Conservation (phyloP, 164 flowering plant species). For the Kalanchoe fedtschenkoi region DNA sequence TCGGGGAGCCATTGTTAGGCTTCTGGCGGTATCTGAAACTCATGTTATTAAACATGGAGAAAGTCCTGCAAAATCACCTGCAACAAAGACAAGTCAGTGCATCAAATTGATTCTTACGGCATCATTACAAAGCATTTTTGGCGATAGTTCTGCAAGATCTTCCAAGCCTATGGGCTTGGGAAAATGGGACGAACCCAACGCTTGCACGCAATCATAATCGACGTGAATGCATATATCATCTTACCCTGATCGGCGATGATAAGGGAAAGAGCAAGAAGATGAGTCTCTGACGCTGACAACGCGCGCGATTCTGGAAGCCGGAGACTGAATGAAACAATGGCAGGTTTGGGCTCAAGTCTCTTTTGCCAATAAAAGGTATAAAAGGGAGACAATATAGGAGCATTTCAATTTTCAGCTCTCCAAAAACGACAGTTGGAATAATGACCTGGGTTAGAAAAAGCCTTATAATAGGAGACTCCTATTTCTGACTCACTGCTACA, state of each 20-base stretch:
- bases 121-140: background rate
- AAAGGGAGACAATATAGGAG: conserved; percentile 1
- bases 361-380: background rate
- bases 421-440: background rate
- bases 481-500: background rate
- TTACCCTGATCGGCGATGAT: background rate
- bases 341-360: background rate
- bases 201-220: too few relatives aligned
- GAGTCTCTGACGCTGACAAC: background rate
- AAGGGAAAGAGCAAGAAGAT: background rate
- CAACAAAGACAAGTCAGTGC: background rate
- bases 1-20: conserved; percentile 11
- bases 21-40: conserved; percentile 5
- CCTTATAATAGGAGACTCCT: background rate
- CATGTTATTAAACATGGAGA: conserved; percentile 3
- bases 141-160: background rate
- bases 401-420: background rate
- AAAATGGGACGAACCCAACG: too few relatives aligned
- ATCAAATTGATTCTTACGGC: too few relatives aligned
- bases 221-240: background rate
- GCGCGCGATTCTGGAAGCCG: background rate
- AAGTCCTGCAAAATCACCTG: background rate
- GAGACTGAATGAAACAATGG: background rate
- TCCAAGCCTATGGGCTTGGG: too few relatives aligned
- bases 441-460: background rate